Evolutionary conservation across 345 rosid species (phyloP).

Genomic region (Moricandia moricandioides): DNA sequence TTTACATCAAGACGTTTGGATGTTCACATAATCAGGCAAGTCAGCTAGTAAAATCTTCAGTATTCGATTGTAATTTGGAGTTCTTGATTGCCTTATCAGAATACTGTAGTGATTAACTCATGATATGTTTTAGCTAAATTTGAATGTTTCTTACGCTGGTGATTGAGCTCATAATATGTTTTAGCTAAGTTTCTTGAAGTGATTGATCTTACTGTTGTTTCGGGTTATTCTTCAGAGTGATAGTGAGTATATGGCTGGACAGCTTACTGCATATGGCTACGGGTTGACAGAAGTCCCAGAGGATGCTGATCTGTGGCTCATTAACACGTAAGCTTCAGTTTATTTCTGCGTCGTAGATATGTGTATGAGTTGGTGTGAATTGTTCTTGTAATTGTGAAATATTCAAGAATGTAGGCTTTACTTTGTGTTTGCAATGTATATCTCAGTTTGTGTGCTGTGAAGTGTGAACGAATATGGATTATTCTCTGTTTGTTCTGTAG

Average conservation of each 20-base stretch:
- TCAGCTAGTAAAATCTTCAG: not conserved
- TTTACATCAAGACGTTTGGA: constrained; percentile 87
- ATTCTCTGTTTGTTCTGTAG: too few relatives aligned
- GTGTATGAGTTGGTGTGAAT: too few relatives aligned
- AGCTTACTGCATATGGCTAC: constrained; percentile 92
- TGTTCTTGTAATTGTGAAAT: too few relatives aligned
- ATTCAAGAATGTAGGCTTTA: too few relatives aligned
- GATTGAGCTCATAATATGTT: not conserved
- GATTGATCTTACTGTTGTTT: not conserved
- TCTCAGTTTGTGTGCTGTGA: not conserved
- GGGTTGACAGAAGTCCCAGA: constrained; percentile 75
- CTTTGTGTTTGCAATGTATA: too few relatives aligned
- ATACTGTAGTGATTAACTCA: not conserved
- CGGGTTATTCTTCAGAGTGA: constrained; percentile 61
- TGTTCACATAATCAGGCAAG: constrained; percentile 95
- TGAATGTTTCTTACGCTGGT: not conserved
- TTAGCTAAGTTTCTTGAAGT: not conserved
- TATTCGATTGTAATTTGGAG: not conserved
- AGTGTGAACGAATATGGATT: not conserved
- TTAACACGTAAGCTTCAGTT: constrained; percentile 66
- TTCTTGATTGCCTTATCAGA: not conserved
- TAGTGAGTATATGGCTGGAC: constrained; percentile 99
- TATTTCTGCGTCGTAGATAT: too few relatives aligned
- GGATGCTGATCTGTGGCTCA: constrained; percentile 91
- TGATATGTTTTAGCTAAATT: not conserved